A percentile compares a stretch with the other conserved stretches of the same genome.
Conservation (phyloP, 768 basidiomycete genomes). For the Coprinopsis sp. region DNA sequence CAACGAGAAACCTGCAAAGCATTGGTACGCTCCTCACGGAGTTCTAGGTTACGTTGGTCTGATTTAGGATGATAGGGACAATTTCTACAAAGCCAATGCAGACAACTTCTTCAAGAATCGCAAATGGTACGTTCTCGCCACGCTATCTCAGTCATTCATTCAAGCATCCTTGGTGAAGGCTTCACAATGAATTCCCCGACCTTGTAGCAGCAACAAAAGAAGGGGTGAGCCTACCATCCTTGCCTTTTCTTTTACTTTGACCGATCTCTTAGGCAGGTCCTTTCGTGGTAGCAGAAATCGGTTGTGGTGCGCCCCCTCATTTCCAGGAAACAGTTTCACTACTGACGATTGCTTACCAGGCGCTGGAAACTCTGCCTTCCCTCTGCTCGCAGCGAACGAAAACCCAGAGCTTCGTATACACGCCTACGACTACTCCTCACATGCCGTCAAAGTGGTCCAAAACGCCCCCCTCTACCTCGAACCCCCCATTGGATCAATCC, state of each 20-base stretch:
- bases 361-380: constrained; percentile 93
- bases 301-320: constrained; percentile 61
- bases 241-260: constrained; percentile 1
- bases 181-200: constrained; percentile 93
- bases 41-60: too few relatives aligned
- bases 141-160: constrained; percentile 6
- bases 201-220: constrained; percentile 64
- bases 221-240: constrained; percentile 39
- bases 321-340: background rate
- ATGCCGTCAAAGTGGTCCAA: constrained; percentile 90
- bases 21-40: constrained; percentile 68
- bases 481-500: constrained; percentile 66
- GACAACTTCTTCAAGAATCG: constrained; percentile 92
- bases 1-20: constrained; percentile 66
- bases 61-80: constrained; percentile 61
- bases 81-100: constrained; percentile 83
- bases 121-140: constrained; percentile 57
- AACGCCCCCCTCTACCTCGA: constrained; percentile 64
- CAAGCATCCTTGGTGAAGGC: constrained; percentile 38
- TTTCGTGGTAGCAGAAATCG: constrained; percentile 77
- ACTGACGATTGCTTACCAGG: constrained; percentile 38
- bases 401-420: constrained; percentile 72
- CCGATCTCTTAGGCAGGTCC: constrained; percentile 61
- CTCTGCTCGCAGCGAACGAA: constrained; percentile 74
- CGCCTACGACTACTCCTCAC: constrained; percentile 88